Evolutionary conservation across 2,329 filamentous ascomycete genomes (phyloP), one percentile per base, ranked within the genome.

Genomic region (Alternaria dauci): DNA sequence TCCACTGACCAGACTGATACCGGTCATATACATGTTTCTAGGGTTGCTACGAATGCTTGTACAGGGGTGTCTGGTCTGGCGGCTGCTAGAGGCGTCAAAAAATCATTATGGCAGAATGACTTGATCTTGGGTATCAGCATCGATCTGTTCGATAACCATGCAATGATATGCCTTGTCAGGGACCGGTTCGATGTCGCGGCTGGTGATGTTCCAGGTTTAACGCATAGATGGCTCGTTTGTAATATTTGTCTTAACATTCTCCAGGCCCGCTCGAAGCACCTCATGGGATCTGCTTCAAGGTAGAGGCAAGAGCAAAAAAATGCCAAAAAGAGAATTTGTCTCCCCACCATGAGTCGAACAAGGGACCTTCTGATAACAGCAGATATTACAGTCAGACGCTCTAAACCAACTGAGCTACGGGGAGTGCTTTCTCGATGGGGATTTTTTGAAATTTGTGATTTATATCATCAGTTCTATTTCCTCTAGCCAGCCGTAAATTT

Each of bases 351-450:
- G 67, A 71, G 69, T 71, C 68, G 68, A 71, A 71, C 67, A 67
- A 69, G 68, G 65, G 68, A 71, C 74, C 71, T 76, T 76, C 74
- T 67, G 73, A 73, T 75, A 59, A 69, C 71, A 75, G 70, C 59
- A 41, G 62, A 66, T 69, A 73, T 76, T 75, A 74, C 73, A 74
- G 72, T 72, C 72, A 71, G 75, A 76, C 72, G 74, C 74, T 71
- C 75, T 76, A 68, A 74, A 72, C 74, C 73, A 76, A 76, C 71
- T 71, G 69, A 67, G 69, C 68, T 67, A 71, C 68, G 68, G 63
- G 68, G 68, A 71, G 59, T 63, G 59, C 58, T 59, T 57, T 48
- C 62, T 47, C 47, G 58, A 65, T 68, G 39, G 5, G 23, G 28
- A 36, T 6, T 36, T 16, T 8, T 1, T 0, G 2, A 4, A 20